phyloP scores from a whole-genome alignment of 2,329 filamentous ascomycete species.

The Aquanectria penicillioides region DNA sequence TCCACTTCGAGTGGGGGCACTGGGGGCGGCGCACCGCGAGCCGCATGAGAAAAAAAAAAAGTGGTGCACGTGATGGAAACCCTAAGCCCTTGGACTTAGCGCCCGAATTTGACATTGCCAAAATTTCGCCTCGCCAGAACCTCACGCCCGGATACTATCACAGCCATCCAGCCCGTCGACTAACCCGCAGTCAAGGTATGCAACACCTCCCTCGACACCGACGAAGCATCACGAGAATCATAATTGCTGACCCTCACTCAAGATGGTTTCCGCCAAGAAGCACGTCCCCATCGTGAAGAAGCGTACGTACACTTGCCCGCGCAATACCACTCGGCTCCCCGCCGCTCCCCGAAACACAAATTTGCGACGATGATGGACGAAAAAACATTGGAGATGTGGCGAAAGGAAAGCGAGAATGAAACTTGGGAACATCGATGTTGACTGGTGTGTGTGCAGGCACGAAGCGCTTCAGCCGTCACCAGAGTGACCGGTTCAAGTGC shows the following conservation, averaged over 20 bases:
- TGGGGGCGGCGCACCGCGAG: constrained; percentile 5
- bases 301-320: constrained; percentile 74
- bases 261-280: constrained; percentile 99
- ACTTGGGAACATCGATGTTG: constrained; percentile 45
- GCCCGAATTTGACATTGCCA: constrained; percentile 45
- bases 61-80: constrained; percentile 44
- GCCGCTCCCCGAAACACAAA: constrained; percentile 15
- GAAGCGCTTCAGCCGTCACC: constrained; percentile 96
- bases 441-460: constrained; percentile 71
- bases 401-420: constrained; percentile 2
- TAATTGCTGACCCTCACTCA: constrained; percentile 45
- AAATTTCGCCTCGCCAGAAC: constrained; percentile 49
- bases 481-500: constrained; percentile 96
- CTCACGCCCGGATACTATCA: constrained; percentile 48
- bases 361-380: constrained; percentile 29
- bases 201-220: constrained; percentile 23
- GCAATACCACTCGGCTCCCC: constrained; percentile 15
- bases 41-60: constrained; percentile 21
- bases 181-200: constrained; percentile 56
- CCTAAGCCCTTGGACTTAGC: constrained; percentile 48
- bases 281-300: constrained; percentile 99
- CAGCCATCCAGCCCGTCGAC: constrained; percentile 47
- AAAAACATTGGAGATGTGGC: constrained; percentile 10
- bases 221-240: constrained; percentile 19
- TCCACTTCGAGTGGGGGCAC: constrained; percentile 33